Percentiles rank a stretch among this genome's conserved stretches.
These are phyloP conservation scores for Magnaporthiopsis rhizophila DNA, from an alignment of 2,329 filamentous ascomycete species.

Conservation along the genomic window DNA sequence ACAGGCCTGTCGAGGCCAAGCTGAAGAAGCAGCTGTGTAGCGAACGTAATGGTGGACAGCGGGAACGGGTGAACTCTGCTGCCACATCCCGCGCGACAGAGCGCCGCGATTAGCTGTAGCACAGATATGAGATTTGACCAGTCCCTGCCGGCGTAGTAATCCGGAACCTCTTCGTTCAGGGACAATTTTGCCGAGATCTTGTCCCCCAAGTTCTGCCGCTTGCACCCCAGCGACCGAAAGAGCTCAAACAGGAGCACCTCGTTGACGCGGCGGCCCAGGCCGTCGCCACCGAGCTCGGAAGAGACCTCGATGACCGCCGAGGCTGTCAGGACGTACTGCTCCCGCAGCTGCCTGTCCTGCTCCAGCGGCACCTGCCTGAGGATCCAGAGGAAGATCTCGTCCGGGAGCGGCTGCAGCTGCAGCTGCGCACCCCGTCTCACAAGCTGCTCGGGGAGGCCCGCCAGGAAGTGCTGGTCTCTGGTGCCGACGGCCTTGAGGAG, in stretches of 20 bases:
- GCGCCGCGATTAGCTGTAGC: conserved; percentile 30
- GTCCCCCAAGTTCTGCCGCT: conserved; percentile 31
- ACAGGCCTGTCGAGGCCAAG: conserved; percentile 48
- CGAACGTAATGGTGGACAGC: conserved; percentile 25
- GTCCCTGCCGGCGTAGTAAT: conserved; percentile 24
- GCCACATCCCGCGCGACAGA: not conserved
- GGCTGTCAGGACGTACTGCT: conserved; percentile 46
- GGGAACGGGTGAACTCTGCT: not conserved
- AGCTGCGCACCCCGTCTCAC: conserved; percentile 35
- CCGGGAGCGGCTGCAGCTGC: conserved; percentile 28
- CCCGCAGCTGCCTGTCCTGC: conserved; percentile 43
- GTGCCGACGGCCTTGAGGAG: conserved; percentile 39
- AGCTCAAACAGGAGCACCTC: conserved; percentile 35
- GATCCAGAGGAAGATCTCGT: conserved; percentile 61
- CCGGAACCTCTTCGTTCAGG: conserved; percentile 14
- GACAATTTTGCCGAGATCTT: conserved; percentile 15
- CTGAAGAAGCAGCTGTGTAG: conserved; percentile 40
- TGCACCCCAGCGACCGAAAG: conserved; percentile 52
- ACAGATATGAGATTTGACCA: conserved; percentile 38
- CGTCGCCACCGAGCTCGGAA: not conserved
- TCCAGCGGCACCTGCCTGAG: conserved; percentile 51
- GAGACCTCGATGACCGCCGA: conserved; percentile 8
- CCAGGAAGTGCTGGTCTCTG: conserved; percentile 52
- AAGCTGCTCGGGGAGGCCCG: conserved; percentile 52
- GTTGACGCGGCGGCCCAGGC: not conserved